phyloP scores from a whole-genome alignment of 345 rosid species.

The Salix purpurea region DNA sequence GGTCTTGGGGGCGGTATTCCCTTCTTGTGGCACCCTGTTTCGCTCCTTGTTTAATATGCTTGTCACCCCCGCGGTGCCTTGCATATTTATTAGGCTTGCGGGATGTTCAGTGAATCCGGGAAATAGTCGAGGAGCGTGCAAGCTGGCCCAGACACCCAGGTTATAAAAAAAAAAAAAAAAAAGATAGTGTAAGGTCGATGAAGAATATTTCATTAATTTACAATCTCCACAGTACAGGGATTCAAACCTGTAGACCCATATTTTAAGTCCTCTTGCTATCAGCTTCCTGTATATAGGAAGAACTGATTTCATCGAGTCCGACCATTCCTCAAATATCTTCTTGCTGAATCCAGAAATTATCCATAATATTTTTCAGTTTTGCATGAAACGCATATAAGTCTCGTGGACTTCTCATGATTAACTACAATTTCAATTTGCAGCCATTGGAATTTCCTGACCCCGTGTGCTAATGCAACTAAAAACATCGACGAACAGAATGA shows the following conservation, averaged over 20 bases:
- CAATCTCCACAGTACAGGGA: not conserved
- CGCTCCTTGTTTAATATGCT: too few relatives aligned
- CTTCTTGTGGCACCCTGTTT: too few relatives aligned
- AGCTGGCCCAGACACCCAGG: too few relatives aligned
- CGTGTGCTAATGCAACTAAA: not conserved
- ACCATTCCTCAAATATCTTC: constrained; percentile 51
- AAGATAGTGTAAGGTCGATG: too few relatives aligned
- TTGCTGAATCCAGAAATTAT: constrained; percentile 32
- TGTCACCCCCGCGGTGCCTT: too few relatives aligned
- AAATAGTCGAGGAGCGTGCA: too few relatives aligned
- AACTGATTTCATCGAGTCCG: constrained; percentile 50
- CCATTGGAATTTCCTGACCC: not conserved
- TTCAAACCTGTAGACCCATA: constrained; percentile 88
- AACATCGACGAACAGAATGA: not conserved
- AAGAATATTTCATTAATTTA: not conserved
- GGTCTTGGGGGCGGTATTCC: too few relatives aligned
- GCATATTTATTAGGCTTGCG: too few relatives aligned
- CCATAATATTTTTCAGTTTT: not conserved
- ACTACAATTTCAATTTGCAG: not conserved
- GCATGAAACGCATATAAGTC: not conserved
- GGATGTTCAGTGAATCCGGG: too few relatives aligned
- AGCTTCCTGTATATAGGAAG: constrained; percentile 84
- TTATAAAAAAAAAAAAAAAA: too few relatives aligned
- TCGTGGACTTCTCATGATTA: not conserved
- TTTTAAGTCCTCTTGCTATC: constrained; percentile 61